These are phyloP conservation scores for Botrytis fabae DNA, from an alignment of 2,329 filamentous ascomycete genomes.

Conservation along the genomic window DNA sequence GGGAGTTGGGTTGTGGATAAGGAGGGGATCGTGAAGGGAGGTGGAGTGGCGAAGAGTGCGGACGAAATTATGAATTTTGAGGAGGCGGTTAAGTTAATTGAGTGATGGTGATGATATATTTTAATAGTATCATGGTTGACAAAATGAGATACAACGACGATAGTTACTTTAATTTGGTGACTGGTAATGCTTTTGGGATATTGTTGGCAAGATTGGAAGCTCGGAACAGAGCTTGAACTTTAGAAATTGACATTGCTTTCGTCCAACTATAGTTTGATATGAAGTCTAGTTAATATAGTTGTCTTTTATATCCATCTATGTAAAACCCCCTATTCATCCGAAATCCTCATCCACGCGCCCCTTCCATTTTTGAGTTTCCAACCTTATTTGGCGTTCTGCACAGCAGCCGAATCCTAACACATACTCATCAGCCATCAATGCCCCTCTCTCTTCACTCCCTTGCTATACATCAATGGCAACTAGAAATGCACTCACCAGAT, in stretches of 20 bases:
- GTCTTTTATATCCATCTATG: neutral
- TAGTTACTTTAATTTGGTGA: neutral
- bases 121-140: neutral
- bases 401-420: conserved; percentile 21
- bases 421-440: neutral
- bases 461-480: neutral
- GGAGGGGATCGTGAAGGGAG: conserved; percentile 55
- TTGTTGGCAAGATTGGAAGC: neutral
- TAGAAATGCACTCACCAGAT: conserved; percentile 22
- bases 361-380: too few species aligned
- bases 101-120: conserved; percentile 36
- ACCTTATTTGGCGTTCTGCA: conserved; percentile 17
- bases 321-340: neutral
- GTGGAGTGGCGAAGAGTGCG: conserved; percentile 48
- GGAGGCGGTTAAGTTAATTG: conserved; percentile 39
- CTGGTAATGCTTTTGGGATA: conserved; percentile 4
- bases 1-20: conserved; percentile 63
- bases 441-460: too few species aligned
- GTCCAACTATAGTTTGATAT: neutral
- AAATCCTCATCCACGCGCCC: too few species aligned
- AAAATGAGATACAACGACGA: neutral
- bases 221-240: neutral
- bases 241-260: neutral
- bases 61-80: conserved; percentile 57
- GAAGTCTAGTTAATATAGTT: neutral